Base-by-base conservation (phyloP, 1,284 basidiomycete species). In the Marasmius oreades region DNA sequence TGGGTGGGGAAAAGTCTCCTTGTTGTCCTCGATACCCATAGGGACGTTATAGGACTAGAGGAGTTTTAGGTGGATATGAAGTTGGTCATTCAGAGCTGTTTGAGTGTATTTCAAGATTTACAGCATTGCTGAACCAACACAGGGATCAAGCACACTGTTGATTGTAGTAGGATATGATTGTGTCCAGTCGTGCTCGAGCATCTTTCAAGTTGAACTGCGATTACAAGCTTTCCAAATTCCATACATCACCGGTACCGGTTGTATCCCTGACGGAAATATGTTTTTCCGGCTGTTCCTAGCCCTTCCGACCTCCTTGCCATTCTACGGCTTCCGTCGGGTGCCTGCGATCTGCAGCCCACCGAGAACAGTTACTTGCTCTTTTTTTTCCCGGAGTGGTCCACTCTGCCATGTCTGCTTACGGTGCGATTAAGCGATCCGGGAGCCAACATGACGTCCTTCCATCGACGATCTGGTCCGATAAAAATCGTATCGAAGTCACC, bases 1-100 rank as follows among this genome's bases (percentile, higher is more conserved):
- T 80, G 79, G 79, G 55, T 64, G 34, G 73, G 74, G 4, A 71
- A 69, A 18, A 71, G 77, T 2, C 66, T 84, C 42, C 66, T 68
- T 5, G 64, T 85, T 28, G 61, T 67, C 5, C 70, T 85, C 31
- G 76, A 79, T 59, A 69, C 77, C 55, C 61, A 67, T 12, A 70
- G 82, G 56, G 63, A 70, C n/a, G 69, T 80, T 24, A 66, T 74
- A 28, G 62, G 60, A 24, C 58, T 63, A 11, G 62, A 63, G 39
- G 57, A 47, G 44, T 69, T 68, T 59, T 71, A 50, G 28, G 28
- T 31, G 28, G 28, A 31, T 31, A 5, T 10, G 10, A 10, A 5
- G 28, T 5, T 31, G 4, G 28, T 5, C 28, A 31, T 31, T 31
- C 28, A n/a, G n/a, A n/a, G 11, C 2, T 50, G 24, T 26, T n/a